phyloP scores from a whole-genome alignment of 1,284 basidiomycete genomes.

The Blastosporella zonata region DNA sequence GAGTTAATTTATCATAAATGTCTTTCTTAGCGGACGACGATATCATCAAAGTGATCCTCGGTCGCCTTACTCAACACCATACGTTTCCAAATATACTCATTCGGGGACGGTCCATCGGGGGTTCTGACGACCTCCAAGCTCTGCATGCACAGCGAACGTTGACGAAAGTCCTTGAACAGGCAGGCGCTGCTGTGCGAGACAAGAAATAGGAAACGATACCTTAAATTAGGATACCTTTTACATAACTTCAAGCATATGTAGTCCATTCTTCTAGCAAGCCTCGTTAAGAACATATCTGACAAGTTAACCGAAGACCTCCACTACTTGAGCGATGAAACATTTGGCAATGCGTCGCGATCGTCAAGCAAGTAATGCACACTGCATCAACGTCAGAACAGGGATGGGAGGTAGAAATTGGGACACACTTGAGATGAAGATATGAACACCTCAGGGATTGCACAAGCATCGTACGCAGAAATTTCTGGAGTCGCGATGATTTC shows the following conservation, averaged over 20 bases:
- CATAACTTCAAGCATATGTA: no score
- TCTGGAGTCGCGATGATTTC: slow-evolving; percentile 19
- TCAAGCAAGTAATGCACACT: slow-evolving; percentile 1
- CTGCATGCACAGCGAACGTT: slow-evolving; percentile 49
- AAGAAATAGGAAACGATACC: slow-evolving; percentile 18
- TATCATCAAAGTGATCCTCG: slow-evolving; percentile 63
- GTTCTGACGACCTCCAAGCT: slow-evolving; percentile 59
- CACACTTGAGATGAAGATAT: not conserved
- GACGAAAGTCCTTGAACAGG: slow-evolving; percentile 40
- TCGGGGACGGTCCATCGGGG: slow-evolving; percentile 65
- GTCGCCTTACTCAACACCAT: slow-evolving; percentile 58
- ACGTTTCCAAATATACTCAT: slow-evolving; percentile 80
- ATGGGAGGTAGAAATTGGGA: not conserved
- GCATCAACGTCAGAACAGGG: not conserved
- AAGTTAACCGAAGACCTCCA: no score
- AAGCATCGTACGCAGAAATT: not conserved
- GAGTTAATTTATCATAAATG: not conserved
- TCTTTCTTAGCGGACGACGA: slow-evolving; percentile 50
- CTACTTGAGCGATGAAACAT: no score
- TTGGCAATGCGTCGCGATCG: no score
- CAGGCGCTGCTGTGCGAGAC: slow-evolving; percentile 34
- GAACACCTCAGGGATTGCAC: not conserved
- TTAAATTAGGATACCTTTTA: not conserved
- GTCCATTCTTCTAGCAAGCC: no score
- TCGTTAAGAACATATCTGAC: no score